Base-by-base conservation (phyloP, 805 yeast species). In the Saccharomycopsis javanensis region DNA sequence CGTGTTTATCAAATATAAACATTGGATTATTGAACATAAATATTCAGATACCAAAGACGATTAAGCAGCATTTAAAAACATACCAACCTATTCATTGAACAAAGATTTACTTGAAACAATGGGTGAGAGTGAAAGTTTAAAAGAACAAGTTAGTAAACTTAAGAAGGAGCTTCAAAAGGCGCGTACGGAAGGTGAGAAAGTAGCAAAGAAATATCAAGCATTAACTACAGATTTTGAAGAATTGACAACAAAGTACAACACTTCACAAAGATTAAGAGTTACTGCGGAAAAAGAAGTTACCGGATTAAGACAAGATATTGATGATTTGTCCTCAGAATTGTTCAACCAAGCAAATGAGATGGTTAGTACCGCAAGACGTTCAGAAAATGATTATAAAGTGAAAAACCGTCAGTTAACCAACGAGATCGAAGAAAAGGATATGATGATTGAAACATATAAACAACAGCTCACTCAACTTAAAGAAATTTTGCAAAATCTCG, bases 291-390 rank as follows among this genome's bases (percentile, higher is more conserved):
- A 70, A 10, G 87, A 85, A 62, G 83, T 79, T 16, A 73, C 78
- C 51, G 76, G 78, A 58, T 70, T 88, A 54, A 80, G 84, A 60
- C 79, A 76, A 33, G 96, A 88, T 66, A 86, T 88, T 37, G 94
- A 87, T 65, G 96, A 88, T 42, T 70, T 88, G 51, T 80, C 90
- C 1, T 88, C 84, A 1, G 81, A 90, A 1, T 71, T 88, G 33
- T 88, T 88, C 66, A 85, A 81, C 61, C 94, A 89, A 66, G 96
- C 96, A 13, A 88, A 88, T 66, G 77, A 78, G 53, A 87, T 88
- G 88, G 96, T 88, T 5, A 81, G 85, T 53, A 80, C 83, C 60
- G 96, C 96, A 0, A 80, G 87, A 59, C 75, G 81, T 55, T 86
- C 84, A 57, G 79, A 83, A 4, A 77, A 83, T 65, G 81, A 79